Base-by-base conservation (phyloP, 106 monocot genomes). In the Apostasia ramifera region DNA sequence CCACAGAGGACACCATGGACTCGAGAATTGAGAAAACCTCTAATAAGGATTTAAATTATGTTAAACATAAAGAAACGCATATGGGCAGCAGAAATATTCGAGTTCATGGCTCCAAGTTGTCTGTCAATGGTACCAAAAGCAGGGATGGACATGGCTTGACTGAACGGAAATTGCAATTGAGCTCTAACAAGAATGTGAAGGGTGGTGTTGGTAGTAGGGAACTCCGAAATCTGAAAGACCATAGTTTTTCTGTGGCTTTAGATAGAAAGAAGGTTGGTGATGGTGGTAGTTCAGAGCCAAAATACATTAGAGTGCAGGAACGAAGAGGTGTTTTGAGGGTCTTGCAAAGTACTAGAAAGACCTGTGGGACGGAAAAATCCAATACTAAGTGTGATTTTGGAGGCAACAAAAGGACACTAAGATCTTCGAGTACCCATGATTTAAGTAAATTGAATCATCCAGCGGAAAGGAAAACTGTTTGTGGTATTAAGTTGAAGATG, bases 281-380 rank as follows among this genome's bases (percentile, higher is more conserved):
- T 62, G 45, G 64, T 65, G 48, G 48, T 47, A 65, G 65, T 65
- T 63, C 62, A 4, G 44, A 45, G 12, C 13, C 5, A 42, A 63
- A 44, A 2, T 65, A 48, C 9, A 48, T 26, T 37, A 65, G 48
- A 48, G 48, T 26, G 65, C 48, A 48, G 2, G 65, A 48, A 26
- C 47, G 48, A 49, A 48, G 48, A 8, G 65, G 48, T 6, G 48
- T 49, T 48, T 48, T 65, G 48, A 65, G 48, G 14, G 65, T 49
- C 37, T 65, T 65, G 37, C n/a, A 48, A 8, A 49, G 48, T 43
- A 65, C 6, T 8, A 49, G 48, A 37, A 62, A 44, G 44, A 6
- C 26, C 26, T 6, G 2, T 37, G 65, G 5, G 0, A 3, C 46
- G 3, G 48, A 9, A 2, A 37, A 65, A 26, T 7, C 26, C 15